Evolutionary conservation across 192 early-diverging fungal genomes (phyloP).

Genomic region (Coemansia asiatica): DNA sequence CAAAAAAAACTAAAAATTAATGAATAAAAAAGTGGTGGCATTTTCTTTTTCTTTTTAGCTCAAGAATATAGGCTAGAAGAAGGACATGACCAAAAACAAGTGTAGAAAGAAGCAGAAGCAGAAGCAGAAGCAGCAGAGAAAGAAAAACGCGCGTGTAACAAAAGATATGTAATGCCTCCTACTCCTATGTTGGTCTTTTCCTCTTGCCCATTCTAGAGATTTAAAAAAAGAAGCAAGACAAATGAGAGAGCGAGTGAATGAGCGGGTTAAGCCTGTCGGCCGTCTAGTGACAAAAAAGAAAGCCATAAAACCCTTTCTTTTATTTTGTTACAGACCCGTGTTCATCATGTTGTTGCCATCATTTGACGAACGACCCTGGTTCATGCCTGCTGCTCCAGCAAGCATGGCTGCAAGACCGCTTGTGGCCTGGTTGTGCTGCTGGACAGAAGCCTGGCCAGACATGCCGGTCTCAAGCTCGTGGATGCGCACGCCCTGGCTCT

Average conservation of each 20-base stretch:
- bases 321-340: constrained; percentile 25
- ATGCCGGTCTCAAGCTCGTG: constrained; percentile 71
- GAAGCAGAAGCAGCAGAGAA: not conserved
- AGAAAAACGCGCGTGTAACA: constrained; percentile 1
- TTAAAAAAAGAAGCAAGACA: constrained; percentile 9
- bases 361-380: constrained; percentile 19
- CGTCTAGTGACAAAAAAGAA: not conserved
- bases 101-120: not conserved
- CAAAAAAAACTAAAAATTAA: not conserved
- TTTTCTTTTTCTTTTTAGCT: not conserved
- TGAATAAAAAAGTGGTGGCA: constrained; percentile 4
- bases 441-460: constrained; percentile 24
- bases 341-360: constrained; percentile 40
- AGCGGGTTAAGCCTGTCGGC: not conserved
- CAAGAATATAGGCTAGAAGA: not conserved
- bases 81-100: not conserved
- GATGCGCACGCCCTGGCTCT: constrained; percentile 63
- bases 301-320: not conserved
- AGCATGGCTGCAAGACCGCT: constrained; percentile 53
- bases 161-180: not conserved
- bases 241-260: not conserved
- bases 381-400: constrained; percentile 37
- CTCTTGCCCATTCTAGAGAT: not conserved
- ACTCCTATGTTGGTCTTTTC: not conserved
- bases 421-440: constrained; percentile 47